These are phyloP conservation scores for Alternaria brassicicola DNA, from an alignment of 2,329 filamentous ascomycete genomes.

Conservation along the genomic window DNA sequence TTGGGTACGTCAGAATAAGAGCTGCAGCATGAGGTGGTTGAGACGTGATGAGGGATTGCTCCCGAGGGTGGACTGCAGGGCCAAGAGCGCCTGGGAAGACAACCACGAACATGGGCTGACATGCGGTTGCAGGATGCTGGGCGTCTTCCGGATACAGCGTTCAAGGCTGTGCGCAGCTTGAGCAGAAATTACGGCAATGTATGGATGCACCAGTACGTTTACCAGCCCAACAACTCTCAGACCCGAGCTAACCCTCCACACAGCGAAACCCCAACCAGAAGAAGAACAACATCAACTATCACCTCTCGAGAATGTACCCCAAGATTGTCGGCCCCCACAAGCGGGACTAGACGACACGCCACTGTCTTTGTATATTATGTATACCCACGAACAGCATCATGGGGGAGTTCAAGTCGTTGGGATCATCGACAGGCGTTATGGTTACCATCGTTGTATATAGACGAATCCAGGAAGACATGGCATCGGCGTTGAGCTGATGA, in stretches of 20 bases:
- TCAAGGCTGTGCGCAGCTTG: slow-evolving; percentile 65
- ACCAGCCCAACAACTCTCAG: background rate
- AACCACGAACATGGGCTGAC: slow-evolving; percentile 27
- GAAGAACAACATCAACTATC: slow-evolving; percentile 90
- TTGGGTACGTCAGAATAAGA: slow-evolving; percentile 58
- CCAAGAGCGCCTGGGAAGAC: background rate
- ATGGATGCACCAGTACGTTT: slow-evolving; percentile 80
- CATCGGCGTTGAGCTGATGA: background rate
- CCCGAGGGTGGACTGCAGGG: background rate
- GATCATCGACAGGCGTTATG: slow-evolving; percentile 28
- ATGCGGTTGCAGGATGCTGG: slow-evolving; percentile 71
- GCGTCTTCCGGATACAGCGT: slow-evolving; percentile 74
- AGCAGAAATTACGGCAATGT: slow-evolving; percentile 66
- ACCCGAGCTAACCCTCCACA: slow-evolving; percentile 15
- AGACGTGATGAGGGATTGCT: background rate
- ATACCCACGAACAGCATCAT: slow-evolving; percentile 29
- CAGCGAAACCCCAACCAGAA: slow-evolving; percentile 63
- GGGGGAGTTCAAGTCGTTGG: slow-evolving; percentile 27
- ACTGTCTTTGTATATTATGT: slow-evolving; percentile 34
- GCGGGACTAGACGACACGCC: slow-evolving; percentile 56
- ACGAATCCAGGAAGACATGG: slow-evolving; percentile 9
- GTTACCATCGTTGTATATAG: slow-evolving; percentile 22
- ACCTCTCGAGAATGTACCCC: slow-evolving; percentile 77
- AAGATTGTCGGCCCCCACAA: slow-evolving; percentile 75
- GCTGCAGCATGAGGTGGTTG: background rate